Evolutionary conservation across 2,329 filamentous ascomycete genomes (phyloP).

Genomic region (Ceratocystis variospora): DNA sequence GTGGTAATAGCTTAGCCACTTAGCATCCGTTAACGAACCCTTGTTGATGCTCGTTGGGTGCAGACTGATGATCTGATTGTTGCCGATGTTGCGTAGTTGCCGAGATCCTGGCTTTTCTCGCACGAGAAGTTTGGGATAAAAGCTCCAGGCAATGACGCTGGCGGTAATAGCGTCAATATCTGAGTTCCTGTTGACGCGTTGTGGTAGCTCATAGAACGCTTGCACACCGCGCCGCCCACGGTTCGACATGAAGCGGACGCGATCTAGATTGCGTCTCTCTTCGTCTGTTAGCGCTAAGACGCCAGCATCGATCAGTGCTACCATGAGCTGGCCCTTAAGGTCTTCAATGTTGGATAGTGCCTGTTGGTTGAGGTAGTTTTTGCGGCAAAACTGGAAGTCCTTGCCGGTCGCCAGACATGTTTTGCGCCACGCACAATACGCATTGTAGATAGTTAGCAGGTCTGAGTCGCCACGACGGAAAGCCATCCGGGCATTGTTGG

Average conservation of each 20-base stretch:
- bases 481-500: conserved; percentile 60
- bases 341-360: conserved; percentile 88
- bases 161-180: conserved; percentile 66
- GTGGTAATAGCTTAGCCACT: conserved; percentile 88
- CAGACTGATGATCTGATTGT: conserved; percentile 79
- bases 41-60: conserved; percentile 87
- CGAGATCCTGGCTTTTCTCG: conserved; percentile 57
- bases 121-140: conserved; percentile 84
- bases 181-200: conserved; percentile 59
- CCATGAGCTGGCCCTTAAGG: conserved; percentile 78
- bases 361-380: conserved; percentile 84
- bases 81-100: conserved; percentile 79
- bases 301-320: conserved; percentile 72
- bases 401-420: conserved; percentile 58
- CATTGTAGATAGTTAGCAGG: conserved; percentile 83
- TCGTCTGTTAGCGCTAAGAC: conserved; percentile 62
- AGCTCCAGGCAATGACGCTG: conserved; percentile 81
- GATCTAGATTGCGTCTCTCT: conserved; percentile 56
- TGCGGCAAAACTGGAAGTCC: conserved; percentile 83
- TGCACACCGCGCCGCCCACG: conserved; percentile 42
- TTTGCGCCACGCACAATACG: conserved; percentile 77
- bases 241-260: conserved; percentile 46
- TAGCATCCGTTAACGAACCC: conserved; percentile 43
- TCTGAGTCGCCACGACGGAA: conserved; percentile 86
- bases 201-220: conserved; percentile 70